Evolutionary conservation across 192 early-diverging fungal species (phyloP), one percentile per base, ranked within the genome.

Genomic region (Mortierella antarctica): DNA sequence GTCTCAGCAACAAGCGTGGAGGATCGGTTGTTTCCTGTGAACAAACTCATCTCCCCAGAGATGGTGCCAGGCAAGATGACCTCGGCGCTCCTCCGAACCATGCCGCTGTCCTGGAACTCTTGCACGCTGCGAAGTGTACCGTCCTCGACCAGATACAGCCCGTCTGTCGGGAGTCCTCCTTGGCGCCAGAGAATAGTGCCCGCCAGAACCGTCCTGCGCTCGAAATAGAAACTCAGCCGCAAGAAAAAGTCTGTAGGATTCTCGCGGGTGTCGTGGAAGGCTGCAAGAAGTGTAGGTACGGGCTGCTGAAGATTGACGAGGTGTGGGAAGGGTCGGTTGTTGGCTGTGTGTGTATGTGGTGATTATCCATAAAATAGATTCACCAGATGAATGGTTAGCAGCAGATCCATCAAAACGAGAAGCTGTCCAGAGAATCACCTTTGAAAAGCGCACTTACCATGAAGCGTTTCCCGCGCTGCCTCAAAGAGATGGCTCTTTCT

Each of bases 31-130:
- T 72, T 73, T 9, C 83, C 82, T 4, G 90, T 88, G 56, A 96
- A 94, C 55, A 98, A 81, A 18, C 94, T 90, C 41, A 97, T 84
- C 82, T 97, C 96, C 11, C 97, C 97, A 18, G 95, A 90, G 66
- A 96, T 91, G 10, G 94, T 95, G n/a, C 96, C 96, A 0, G 96
- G 94, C 44, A 99, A 81, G 46, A 97, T 92, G 18, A 93, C 95
- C 84, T 97, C 95, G 5, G 93, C 89, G 15, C 66, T 72, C 23
- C 76, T 14, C 17, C 67, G 62, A 42, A 66, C 17, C 23, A 51
- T 31, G 0, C 74, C 82, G 57, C 62, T 83, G 44, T 82, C 68
- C 55, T 82, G 83, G 54, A 79, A 74, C 56, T 78, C 67, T 64
- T 82, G 79, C 17, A 65, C 39, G 79, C 85, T 65, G 18, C 73